phyloP scores from a whole-genome alignment of 495 filamentous ascomycete species.

The Rostrohypoxylon terebratum region DNA sequence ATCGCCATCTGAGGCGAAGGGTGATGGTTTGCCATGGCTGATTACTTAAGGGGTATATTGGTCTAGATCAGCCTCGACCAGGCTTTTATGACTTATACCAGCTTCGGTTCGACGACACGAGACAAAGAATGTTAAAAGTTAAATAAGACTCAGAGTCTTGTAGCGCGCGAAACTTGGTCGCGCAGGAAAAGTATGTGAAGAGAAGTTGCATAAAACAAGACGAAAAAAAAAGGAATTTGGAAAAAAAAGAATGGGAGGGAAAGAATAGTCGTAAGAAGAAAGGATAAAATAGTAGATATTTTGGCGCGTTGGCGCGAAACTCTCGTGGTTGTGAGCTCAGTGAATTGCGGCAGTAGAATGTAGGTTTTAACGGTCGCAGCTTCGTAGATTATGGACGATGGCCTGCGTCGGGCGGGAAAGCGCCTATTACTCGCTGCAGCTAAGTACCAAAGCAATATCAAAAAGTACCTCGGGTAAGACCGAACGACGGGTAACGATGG shows the following conservation, averaged over 20 bases:
- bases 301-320: conserved; percentile 12
- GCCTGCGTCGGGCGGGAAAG: conserved; percentile 14
- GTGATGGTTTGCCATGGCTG: conserved; percentile 66
- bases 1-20: conserved; percentile 67
- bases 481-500: conserved; percentile 2
- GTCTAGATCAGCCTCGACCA: conserved; percentile 21
- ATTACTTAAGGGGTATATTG: conserved; percentile 7
- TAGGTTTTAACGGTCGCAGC: conserved; percentile 29
- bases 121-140: neutral
- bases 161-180: conserved; percentile 20
- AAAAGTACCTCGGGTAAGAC: conserved; percentile 25
- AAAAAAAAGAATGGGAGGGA: neutral
- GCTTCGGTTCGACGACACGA: conserved; percentile 16
- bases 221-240: neutral
- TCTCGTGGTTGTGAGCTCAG: neutral
- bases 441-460: conserved; percentile 37
- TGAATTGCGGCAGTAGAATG: neutral
- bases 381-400: conserved; percentile 25
- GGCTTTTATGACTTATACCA: conserved; percentile 8
- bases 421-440: conserved; percentile 32
- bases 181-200: conserved; percentile 22
- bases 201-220: conserved; percentile 17
- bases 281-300: neutral
- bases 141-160: conserved; percentile 11
- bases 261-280: neutral